A percentile compares a stretch with the other conserved stretches of the same genome.
Conservation (phyloP, 192 early-diverging fungal genomes). For the Podila clonocystis region DNA sequence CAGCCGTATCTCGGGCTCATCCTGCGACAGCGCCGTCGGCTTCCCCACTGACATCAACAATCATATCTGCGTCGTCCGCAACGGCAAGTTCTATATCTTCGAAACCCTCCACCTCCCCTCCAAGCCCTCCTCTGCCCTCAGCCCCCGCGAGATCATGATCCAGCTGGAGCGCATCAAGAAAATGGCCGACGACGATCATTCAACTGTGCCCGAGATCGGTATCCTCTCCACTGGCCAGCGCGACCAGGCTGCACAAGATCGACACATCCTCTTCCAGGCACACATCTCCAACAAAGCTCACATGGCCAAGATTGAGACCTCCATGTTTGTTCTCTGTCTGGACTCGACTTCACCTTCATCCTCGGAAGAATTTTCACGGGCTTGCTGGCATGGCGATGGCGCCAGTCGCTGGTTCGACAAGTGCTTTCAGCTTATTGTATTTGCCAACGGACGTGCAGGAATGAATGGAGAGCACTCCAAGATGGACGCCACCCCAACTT, state of each 20-base stretch:
- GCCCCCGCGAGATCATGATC: conserved; percentile 53
- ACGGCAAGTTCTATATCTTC: conserved; percentile 82
- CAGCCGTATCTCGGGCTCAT: conserved; percentile 76
- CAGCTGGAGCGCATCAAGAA: conserved; percentile 77
- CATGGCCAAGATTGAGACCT: conserved; percentile 76
- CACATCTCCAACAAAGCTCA: conserved; percentile 68
- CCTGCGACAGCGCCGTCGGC: conserved; percentile 72
- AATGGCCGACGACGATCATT: conserved; percentile 60
- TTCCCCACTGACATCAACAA: conserved; percentile 69
- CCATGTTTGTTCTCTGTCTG: conserved; percentile 82
- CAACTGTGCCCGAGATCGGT: conserved; percentile 61
- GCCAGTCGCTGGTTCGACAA: conserved; percentile 95
- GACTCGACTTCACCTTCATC: conserved; percentile 78
- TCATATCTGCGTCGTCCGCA: conserved; percentile 78
- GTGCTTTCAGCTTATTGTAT: conserved; percentile 71
- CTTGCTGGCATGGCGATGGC: conserved; percentile 85
- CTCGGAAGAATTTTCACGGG: conserved; percentile 74
- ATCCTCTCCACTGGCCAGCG: conserved; percentile 65
- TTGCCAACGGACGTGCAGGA: conserved; percentile 76
- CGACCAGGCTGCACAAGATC: conserved; percentile 63
- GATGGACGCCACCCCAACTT: conserved; percentile 87
- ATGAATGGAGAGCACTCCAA: conserved; percentile 68
- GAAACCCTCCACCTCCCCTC: conserved; percentile 59
- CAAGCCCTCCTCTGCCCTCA: conserved; percentile 52
- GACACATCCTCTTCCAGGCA: conserved; percentile 65